These are phyloP conservation scores for Spizellomyces sp. DNA, from an alignment of 192 early-diverging fungal genomes.

Conservation along the genomic window DNA sequence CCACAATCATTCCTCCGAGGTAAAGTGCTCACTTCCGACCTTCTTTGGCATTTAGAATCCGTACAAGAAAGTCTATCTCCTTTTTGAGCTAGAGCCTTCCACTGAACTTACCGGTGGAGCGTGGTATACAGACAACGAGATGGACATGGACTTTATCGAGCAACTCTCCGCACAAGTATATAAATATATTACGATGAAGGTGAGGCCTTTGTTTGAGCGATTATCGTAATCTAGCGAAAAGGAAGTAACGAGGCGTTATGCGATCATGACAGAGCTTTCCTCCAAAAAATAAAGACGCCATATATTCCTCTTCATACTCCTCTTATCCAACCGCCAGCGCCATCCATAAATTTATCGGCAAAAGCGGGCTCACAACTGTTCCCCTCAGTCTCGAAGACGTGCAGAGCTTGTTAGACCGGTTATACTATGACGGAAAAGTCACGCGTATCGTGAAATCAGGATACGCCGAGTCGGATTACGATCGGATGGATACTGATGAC, in stretches of 20 bases:
- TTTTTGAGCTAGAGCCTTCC: slow-evolving; percentile 78
- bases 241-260: background rate
- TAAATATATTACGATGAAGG: slow-evolving; percentile 66
- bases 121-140: slow-evolving; percentile 91
- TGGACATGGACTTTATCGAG: slow-evolving; percentile 91
- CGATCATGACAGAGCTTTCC: slow-evolving; percentile 52
- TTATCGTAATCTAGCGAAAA: background rate
- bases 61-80: slow-evolving; percentile 88
- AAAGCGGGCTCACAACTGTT: slow-evolving; percentile 70
- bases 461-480: slow-evolving; percentile 28
- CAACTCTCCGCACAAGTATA: slow-evolving; percentile 69
- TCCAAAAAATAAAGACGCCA: slow-evolving; percentile 45
- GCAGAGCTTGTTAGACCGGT: slow-evolving; percentile 75
- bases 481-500: slow-evolving; percentile 54
- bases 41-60: slow-evolving; percentile 58
- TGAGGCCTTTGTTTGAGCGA: background rate
- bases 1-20: background rate
- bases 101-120: slow-evolving; percentile 88
- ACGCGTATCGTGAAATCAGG: slow-evolving; percentile 60
- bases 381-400: slow-evolving; percentile 76
- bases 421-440: slow-evolving; percentile 86
- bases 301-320: slow-evolving; percentile 67
- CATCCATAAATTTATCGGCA: slow-evolving; percentile 71
- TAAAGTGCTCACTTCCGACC: slow-evolving; percentile 2
- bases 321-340: slow-evolving; percentile 71